Base-by-base conservation (phyloP, 192 early-diverging fungal species). In the Coemansia sp. region DNA sequence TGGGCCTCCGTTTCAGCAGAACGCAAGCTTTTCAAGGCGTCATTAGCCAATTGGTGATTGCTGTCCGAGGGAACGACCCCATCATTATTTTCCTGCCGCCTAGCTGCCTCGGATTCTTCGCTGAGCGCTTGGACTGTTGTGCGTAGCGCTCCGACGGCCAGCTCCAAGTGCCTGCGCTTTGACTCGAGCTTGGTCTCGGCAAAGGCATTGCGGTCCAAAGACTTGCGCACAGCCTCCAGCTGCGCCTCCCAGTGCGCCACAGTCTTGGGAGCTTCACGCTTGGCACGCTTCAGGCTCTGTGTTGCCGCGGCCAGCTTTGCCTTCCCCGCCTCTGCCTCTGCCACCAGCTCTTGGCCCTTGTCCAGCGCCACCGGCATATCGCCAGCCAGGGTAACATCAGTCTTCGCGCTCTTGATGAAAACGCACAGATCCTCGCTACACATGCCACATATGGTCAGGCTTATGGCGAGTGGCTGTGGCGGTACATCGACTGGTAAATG, bases 361-460 rank as follows among this genome's bases (percentile, higher is more conserved):
- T 56, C 44, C n/a, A 50, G 15, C 8, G 27, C 17, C 12, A 24
- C 57, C 15, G 63, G 22, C 4, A 33, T 36, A 0, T 59, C 38
- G 0, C 48, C 36, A 14, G 35, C n/a, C 11, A 60, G 34, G 15
- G 59, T 58, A 42, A 56, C 33, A 12, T 53, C 58, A 29, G 37
- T 11, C 29, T 57, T 27, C 12, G 22, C 22, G 37, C 39, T 8
- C 0, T 26, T 6, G 24, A 35, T 21, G 18, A 46, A 29, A 15
- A 79, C 63, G 12, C n/a, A 17, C 22, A 79, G 60, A 22, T 72
- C 70, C 22, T 72, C 66, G 56, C 76, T 79, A 52, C 70, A 65
- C 70, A 79, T 56, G 4, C 76, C 70, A 22, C 65, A 72, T 2
- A 79, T 36, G 0, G 70, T 17, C 15, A 79, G 35, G 18, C 59